Base-by-base conservation (phyloP, 768 basidiomycete species). In the Lepiota brunneoincarnata region DNA sequence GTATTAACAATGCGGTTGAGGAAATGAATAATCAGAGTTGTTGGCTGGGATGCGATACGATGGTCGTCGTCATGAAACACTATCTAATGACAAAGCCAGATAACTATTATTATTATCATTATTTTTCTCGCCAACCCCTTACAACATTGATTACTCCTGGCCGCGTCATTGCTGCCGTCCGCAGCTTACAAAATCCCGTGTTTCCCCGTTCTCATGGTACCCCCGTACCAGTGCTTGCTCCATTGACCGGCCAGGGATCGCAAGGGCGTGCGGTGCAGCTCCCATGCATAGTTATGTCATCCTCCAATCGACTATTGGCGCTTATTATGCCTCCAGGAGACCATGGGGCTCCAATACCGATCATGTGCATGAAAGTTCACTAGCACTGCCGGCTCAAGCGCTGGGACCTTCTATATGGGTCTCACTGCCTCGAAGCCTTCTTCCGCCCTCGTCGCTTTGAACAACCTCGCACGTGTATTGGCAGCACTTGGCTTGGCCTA, bases 41-140 rank as follows among this genome's bases (percentile, higher is more conserved):
- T 40, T 9, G 40, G 36, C 31, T 18, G 31, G 40, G 49, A 52
- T 28, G 41, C 38, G 43, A 52, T 42, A 40, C 15, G 21, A 45
- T 9, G 34, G 42, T 23, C 18, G 50, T 35, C 39, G 50, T 51
- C 51, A 38, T 54, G 53, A 54, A 47, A 54, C 53, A 54, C 34
- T 46, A 36, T 47, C 36, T 47, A 53, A 53, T 52, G 36, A 48
- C 47, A 58, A 54, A 59, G 52, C 54, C 51, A 42, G 51, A 54
- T 15, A 46, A 20, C 18, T 38, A 49, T 43, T 55, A 39, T 38
- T 44, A 54, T 58, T 41, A 47, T 56, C 59, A 44, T 58, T 56
- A 41, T 49, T 35, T 39, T 0, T 28, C 36, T 23, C 53, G 28
- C 28, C 21, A 48, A 45, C 38, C 24, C 24, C 45, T 39, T 39